Conservation (phyloP, 164 flowering plant genomes). For the Piper longum region DNA sequence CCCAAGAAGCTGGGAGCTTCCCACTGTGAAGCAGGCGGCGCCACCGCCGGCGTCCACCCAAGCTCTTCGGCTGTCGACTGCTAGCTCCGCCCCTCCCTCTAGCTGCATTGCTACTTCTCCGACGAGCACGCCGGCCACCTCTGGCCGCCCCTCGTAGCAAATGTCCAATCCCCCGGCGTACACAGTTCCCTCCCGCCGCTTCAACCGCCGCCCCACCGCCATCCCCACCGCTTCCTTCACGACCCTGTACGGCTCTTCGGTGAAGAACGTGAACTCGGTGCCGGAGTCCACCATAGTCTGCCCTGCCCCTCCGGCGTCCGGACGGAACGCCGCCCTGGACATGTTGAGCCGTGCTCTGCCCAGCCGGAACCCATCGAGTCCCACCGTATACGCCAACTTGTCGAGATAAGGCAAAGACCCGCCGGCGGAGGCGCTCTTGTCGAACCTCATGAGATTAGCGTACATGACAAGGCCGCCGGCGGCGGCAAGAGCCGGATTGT, state of each 20-base stretch:
- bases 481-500: conserved; percentile 43
- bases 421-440: conserved; percentile 4
- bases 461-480: conserved; percentile 26
- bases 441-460: conserved; percentile 26
- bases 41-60: conserved; percentile 42
- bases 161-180: conserved; percentile 43
- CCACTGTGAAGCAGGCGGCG: conserved; percentile 46
- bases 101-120: conserved; percentile 47
- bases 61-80: conserved; percentile 21
- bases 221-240: conserved; percentile 37
- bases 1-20: conserved; percentile 50
- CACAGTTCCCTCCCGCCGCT: conserved; percentile 32
- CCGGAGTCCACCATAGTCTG: conserved; percentile 79
- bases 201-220: conserved; percentile 24
- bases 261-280: conserved; percentile 53
- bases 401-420: conserved; percentile 45
- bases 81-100: conserved; percentile 41
- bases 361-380: conserved; percentile 38
- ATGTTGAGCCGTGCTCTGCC: conserved; percentile 32
- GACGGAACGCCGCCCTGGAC: conserved; percentile 32
- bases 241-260: conserved; percentile 45
- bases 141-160: conserved; percentile 35
- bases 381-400: conserved; percentile 45
- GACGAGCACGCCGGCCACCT: conserved; percentile 38
- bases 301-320: conserved; percentile 52